Base-by-base conservation (phyloP, 2,329 filamentous ascomycete species). In the Aureobasidium musti region DNA sequence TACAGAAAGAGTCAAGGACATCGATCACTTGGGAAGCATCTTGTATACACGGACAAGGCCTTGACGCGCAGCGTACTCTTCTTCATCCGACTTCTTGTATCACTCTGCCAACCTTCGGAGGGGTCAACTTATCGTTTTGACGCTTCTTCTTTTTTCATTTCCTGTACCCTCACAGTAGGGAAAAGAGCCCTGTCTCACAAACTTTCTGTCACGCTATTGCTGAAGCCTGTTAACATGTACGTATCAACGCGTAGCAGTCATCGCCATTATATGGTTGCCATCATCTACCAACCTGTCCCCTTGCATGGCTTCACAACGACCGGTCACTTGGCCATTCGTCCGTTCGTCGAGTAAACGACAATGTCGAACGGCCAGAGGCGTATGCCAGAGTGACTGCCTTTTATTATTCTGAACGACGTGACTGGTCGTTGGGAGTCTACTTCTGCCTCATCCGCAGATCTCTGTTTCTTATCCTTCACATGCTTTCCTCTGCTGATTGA, bases 221-320 rank as follows among this genome's bases (percentile, higher is more conserved):
- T 49, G 26, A 64, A 64, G 61, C 49, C 50, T 49, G 33, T 57
- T 30, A 41, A 47, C 63, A 57, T 65, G 63, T 65, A 65, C 63
- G 63, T 65, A 65, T 59, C 33, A 41, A 37, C 37, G 63, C 33
- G 53, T 65, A 59, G 53, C 63, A 65, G 41, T 39, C 63, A 41
- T 19, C 63, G n/a, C 52, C 41, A 47, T 28, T 41, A 50, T 41
- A 52, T 52, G 45, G 47, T 52, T 41, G 52, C 33, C 59, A 54
- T 53, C 37, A 8, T 52, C 35, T 23, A 45, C 28, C 49, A 28
- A 4, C 52, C 28, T 43, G 8, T 54, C 37, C 10, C 26, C 17
- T 43, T 21, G 23, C 26, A 23, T 54, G 47, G 23, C 52, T 41
- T 49, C 53, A 52, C 43, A 23, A 52, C 60, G 60, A 45, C 45